These are phyloP conservation scores for Mycena vitilis DNA, from an alignment of 768 basidiomycete genomes.

Conservation along the genomic window DNA sequence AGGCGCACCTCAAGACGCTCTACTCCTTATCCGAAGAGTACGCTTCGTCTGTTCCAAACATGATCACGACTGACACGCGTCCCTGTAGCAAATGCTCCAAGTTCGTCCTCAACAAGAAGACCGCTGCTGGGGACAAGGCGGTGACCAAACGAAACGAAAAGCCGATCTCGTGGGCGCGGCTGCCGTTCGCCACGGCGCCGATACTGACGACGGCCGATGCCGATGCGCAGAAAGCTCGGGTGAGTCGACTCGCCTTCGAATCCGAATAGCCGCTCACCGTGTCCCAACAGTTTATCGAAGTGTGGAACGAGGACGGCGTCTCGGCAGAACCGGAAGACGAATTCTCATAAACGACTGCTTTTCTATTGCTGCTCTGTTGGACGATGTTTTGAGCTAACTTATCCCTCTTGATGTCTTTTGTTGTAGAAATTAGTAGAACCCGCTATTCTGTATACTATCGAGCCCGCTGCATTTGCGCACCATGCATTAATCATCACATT, in stretches of 20 bases:
- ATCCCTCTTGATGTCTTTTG: constrained; percentile 22
- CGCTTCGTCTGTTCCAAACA: constrained; percentile 43
- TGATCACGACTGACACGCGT: constrained; percentile 13
- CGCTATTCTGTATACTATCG: constrained; percentile 15
- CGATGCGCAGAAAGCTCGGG: constrained; percentile 69
- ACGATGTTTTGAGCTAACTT: constrained; percentile 19
- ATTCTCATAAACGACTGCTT: constrained; percentile 42
- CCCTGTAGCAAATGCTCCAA: constrained; percentile 86
- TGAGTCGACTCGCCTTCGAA: constrained; percentile 52
- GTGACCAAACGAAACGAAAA: constrained; percentile 71
- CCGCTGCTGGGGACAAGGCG: constrained; percentile 86
- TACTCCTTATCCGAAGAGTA: constrained; percentile 95
- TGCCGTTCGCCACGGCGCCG: constrained; percentile 73
- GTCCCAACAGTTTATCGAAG: constrained; percentile 69
- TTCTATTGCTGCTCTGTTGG: constrained; percentile 13
- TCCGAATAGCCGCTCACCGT: constrained; percentile 10
- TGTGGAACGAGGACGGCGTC: constrained; percentile 87
- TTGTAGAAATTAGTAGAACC: constrained; percentile 26
- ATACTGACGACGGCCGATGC: constrained; percentile 74
- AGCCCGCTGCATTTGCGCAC: too few relatives aligned
- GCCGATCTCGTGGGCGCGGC: constrained; percentile 77
- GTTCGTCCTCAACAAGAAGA: constrained; percentile 90
- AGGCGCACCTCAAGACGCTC: constrained; percentile 83
- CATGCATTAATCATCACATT: too few relatives aligned
- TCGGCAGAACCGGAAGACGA: constrained; percentile 71